Conservation (phyloP, 805 yeast genomes). For the Saturnispora galanensis region DNA sequence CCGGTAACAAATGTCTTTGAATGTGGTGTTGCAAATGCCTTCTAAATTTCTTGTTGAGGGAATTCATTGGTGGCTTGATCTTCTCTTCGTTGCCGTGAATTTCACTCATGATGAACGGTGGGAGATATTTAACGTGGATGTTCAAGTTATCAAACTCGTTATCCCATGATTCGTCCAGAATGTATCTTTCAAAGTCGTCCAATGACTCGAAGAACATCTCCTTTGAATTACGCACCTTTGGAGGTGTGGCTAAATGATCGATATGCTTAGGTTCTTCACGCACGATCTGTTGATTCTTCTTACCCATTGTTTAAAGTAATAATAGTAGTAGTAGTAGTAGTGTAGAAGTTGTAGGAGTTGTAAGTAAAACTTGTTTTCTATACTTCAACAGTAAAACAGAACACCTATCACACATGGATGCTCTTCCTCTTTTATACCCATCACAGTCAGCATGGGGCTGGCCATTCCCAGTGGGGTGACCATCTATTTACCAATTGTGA, state of each 20-base stretch:
- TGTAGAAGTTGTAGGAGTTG: background rate
- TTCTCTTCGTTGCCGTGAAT: conserved; percentile 62
- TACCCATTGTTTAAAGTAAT: conserved; percentile 14
- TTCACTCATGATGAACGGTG: conserved; percentile 62
- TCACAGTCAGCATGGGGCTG: background rate
- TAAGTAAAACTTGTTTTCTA: background rate
- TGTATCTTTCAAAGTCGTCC: conserved; percentile 49
- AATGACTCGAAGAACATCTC: conserved; percentile 48
- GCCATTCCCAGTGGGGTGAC: too few species aligned
- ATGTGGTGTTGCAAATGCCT: conserved; percentile 70
- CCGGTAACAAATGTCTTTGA: conserved; percentile 58
- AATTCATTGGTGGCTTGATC: conserved; percentile 62
- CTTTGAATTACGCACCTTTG: conserved; percentile 23
- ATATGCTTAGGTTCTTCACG: conserved; percentile 22
- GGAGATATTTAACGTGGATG: conserved; percentile 57
- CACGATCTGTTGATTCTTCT: conserved; percentile 15
- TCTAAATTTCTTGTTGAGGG: conserved; percentile 60
- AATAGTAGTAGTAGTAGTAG: conserved; percentile 1
- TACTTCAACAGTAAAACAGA: too few species aligned
- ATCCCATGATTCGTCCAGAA: conserved; percentile 68
- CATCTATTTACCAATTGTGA: too few species aligned
- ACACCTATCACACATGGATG: too few species aligned
- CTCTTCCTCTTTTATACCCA: background rate
- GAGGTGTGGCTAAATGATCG: conserved; percentile 23
- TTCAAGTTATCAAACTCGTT: conserved; percentile 62